Evolutionary conservation across 352 stramenopile genomes (phyloP).

Genomic region (Pythium myriotylum): DNA sequence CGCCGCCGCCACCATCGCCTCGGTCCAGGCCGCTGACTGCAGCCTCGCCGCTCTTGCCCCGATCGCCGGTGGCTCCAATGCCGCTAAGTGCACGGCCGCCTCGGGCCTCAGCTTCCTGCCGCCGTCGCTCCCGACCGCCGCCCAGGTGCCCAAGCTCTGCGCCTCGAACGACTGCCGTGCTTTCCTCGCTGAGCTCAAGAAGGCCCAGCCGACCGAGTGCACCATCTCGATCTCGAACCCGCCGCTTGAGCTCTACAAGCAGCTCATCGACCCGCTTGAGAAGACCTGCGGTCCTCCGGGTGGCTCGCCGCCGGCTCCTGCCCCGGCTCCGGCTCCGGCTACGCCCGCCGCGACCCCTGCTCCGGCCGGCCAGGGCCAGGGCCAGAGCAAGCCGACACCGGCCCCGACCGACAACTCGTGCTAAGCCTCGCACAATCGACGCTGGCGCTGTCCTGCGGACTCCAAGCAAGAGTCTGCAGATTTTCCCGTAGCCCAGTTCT

Average conservation of each 20-base stretch:
- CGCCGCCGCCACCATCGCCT: constrained; percentile 5
- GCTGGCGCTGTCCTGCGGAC: too few relatives aligned
- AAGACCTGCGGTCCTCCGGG: neutral
- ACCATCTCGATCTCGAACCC: constrained; percentile 10
- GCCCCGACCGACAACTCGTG: too few relatives aligned
- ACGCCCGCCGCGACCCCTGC: neutral
- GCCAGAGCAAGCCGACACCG: too few relatives aligned
- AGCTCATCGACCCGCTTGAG: constrained; percentile 6
- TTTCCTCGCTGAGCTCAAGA: constrained; percentile 6
- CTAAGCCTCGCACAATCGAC: too few relatives aligned
- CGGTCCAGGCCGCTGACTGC: neutral
- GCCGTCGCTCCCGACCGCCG: neutral
- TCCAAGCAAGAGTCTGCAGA: neutral
- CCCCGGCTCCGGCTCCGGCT: neutral
- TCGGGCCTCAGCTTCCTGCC: constrained; percentile 2
- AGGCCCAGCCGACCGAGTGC: constrained; percentile 8
- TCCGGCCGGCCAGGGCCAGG: neutral
- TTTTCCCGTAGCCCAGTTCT: neutral
- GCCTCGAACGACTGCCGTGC: neutral
- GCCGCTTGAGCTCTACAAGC: constrained; percentile 1
- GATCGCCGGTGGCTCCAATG: constrained; percentile 1
- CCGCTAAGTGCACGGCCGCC: neutral
- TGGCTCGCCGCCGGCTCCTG: neutral
- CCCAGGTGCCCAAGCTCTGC: constrained; percentile 12
- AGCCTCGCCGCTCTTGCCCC: neutral